Evolutionary conservation across 257 asterid genomes (phyloP), one percentile per base, ranked within the genome.

Genomic region (Thymus mandschuricus): DNA sequence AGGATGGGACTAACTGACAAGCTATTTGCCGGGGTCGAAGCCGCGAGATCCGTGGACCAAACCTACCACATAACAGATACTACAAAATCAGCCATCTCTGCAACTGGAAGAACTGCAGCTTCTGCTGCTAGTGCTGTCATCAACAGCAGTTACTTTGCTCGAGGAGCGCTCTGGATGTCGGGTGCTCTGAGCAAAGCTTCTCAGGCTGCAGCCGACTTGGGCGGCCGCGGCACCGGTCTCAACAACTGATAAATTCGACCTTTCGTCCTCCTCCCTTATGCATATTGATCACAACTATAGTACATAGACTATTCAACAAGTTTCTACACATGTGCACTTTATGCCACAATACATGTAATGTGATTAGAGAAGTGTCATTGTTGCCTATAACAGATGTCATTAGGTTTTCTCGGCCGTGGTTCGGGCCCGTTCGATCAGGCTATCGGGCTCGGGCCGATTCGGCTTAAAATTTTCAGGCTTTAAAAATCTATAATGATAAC

Each of bases 91-190:
- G 98, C 95, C 38, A 85, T 82, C n/a, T 81, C 86, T 35, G 98
- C 95, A 2, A 87, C 99, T 0, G 97, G 98, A 44, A 84, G 92
- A 61, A 83, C 90, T 35, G 97, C 97, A 7, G 78, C 63, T 40
- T 84, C 95, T 69, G 99, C 97, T 10, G 96, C 98, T 28, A 84
- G 2, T 62, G 93, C 95, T 3, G 92, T 89, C 57, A 81, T 87
- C 6, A 89, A 68, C 60, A 95, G 96, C 66, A 81, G 90, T 68
- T 95, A 92, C 80, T 95, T 95, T 62, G 79, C 99, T 3, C 78
- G 72, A 64, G 97, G 97, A 44, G 98, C 99, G 40, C 84, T 95
- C 33, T 92, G 94, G 98, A 83, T 88, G 33, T 89, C 99, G 2
- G 96, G 88, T 30, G 96, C 97, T 76, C 69, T 95, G 12, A 81